Evolutionary conservation across 495 filamentous ascomycete genomes (phyloP).

Genomic region (Lentithecium fluviatile): DNA sequence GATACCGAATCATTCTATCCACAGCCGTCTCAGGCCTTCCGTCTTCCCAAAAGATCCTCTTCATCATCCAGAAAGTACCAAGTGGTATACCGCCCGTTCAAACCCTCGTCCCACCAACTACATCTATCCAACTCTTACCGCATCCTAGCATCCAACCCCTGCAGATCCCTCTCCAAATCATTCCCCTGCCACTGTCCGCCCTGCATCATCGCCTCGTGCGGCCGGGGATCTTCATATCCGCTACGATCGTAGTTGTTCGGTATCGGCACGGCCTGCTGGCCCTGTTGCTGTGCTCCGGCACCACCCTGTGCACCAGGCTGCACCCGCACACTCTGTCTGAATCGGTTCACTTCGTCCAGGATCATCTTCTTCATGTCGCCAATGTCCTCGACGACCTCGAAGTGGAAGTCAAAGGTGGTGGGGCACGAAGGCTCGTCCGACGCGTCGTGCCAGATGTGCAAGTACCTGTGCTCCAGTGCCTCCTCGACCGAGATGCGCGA

Average conservation of each 20-base stretch:
- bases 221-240: conserved; percentile 32
- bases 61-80: too few relatives aligned
- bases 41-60: not conserved
- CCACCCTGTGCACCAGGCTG: conserved; percentile 21
- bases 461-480: conserved; percentile 92
- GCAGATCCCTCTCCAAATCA: conserved; percentile 32
- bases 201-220: conserved; percentile 30
- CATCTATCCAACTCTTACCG: conserved; percentile 10
- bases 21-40: not conserved
- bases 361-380: conserved; percentile 96
- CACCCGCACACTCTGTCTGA: conserved; percentile 68
- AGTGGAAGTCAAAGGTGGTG: conserved; percentile 94
- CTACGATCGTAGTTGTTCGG: conserved; percentile 36
- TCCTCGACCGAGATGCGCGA: conserved; percentile 88
- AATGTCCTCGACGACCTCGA: conserved; percentile 92
- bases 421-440: conserved; percentile 93
- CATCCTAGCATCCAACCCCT: conserved; percentile 30
- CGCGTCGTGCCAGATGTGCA: conserved; percentile 97
- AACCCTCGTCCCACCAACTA: not conserved
- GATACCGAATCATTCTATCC: too few relatives aligned
- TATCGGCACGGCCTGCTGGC: conserved; percentile 30
- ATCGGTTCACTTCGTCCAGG: conserved; percentile 81
- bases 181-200: conserved; percentile 19
- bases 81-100: not conserved
- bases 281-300: conserved; percentile 4